phyloP scores from a whole-genome alignment of 225 moss, liverwort and hornwort genomes.

The Takakia lepidozioides region DNA sequence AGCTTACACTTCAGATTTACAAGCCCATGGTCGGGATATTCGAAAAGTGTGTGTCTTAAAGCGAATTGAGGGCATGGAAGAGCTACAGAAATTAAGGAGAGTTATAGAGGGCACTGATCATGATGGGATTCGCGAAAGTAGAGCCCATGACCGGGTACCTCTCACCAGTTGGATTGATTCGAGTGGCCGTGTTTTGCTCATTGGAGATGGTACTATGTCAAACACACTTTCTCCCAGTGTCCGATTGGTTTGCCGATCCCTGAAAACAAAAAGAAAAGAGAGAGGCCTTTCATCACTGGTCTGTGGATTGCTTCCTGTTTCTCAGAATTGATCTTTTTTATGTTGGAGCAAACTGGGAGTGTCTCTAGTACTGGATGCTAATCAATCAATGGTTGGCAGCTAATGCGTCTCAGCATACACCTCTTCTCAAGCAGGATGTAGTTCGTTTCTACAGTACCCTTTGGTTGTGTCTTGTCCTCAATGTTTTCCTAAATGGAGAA shows the following conservation, averaged over 20 bases:
- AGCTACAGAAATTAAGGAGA: slow-evolving; percentile 18
- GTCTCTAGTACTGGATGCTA: too few species aligned
- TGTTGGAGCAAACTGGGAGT: not conserved
- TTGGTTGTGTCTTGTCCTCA: too few species aligned
- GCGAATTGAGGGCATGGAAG: slow-evolving; percentile 25
- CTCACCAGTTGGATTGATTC: slow-evolving; percentile 41
- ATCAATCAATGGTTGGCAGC: too few species aligned
- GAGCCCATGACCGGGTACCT: slow-evolving; percentile 30
- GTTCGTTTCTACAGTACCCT: too few species aligned
- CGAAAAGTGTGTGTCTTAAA: slow-evolving; percentile 35
- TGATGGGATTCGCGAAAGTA: slow-evolving; percentile 31
- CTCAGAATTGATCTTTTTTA: not conserved
- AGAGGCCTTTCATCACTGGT: too few species aligned
- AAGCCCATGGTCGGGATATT: slow-evolving; percentile 14
- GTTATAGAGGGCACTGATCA: slow-evolving; percentile 30
- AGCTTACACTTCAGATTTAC: slow-evolving; percentile 12
- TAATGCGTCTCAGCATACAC: too few species aligned
- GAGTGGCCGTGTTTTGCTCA: slow-evolving; percentile 17
- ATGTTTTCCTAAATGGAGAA: too few species aligned
- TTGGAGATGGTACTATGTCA: slow-evolving; percentile 37
- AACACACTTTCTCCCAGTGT: not conserved
- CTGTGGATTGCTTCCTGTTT: too few species aligned
- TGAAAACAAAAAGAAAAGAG: too few species aligned
- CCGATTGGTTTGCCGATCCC: too few species aligned
- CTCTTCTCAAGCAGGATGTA: too few species aligned